Base-by-base conservation (phyloP, 768 basidiomycete genomes). In the Leucocoprinus birnbaumii region DNA sequence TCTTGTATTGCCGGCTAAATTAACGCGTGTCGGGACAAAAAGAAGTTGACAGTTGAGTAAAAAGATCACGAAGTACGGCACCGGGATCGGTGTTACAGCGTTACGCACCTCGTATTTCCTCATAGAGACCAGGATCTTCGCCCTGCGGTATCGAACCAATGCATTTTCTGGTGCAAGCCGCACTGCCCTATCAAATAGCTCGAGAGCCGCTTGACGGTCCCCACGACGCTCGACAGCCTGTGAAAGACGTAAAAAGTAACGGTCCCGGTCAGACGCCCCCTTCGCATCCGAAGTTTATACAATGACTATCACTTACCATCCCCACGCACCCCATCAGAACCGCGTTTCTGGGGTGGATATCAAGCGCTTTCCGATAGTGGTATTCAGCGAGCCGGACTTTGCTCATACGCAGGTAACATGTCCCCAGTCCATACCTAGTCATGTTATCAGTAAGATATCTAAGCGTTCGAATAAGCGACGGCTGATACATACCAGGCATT, bases 311-410 rank as follows among this genome's bases (percentile, higher is more conserved):
- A 83, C 93, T 70, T 64, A 97, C 96, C 85, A 94, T 90, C 46
- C 94, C 97, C 65, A 98, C 89, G 69, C 95, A 98, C 64, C 93
- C 94, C 56, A 96, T 74, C 58, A 99, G 77, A n/a, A 98, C 94
- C 13, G 94, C 94, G 70, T 97, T 98, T 61, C 86, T 83, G 38
- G 94, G 91, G 69, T 98, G 94, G 68, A 99, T 94, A 62, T 90
- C 85, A 34, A 87, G 80, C 2, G 97, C 95, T 67, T 87, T 89
- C 62, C 91, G 83, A 76, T 92, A 98, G 72, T 98, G 95, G 74
- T 96, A 98, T 68, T 98, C 94, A 42, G 97, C 97, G 49, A 95
- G 77, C 43, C 91, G 85, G 55, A 91, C 75, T 75, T 96, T 98
- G 71, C 91, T 94, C 82, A 89, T 92, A 63, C 93, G 83, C 68